phyloP scores from a whole-genome alignment of 108 stramenopile species.

The Mediolabrus comicus region DNA sequence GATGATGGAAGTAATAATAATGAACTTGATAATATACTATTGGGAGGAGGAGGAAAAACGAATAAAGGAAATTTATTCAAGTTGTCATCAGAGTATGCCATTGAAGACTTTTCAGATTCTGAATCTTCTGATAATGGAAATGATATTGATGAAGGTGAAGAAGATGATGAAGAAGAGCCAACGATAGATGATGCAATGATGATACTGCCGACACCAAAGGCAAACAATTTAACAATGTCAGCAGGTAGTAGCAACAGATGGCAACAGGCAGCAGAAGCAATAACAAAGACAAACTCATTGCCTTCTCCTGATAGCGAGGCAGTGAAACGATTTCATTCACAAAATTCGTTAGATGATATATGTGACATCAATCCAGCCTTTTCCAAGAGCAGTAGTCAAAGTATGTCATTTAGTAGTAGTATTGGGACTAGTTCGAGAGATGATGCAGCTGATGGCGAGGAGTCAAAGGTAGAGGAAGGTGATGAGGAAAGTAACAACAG shows the following conservation, averaged over 20 bases:
- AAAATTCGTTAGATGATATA: background rate
- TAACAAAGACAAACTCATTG: too few species aligned
- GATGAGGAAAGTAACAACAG: too few species aligned
- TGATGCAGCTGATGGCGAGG: background rate
- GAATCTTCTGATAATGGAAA: background rate
- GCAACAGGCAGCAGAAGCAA: too few species aligned
- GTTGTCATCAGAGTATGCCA: background rate
- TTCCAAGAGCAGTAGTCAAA: background rate
- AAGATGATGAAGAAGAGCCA: background rate
- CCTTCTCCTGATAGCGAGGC: background rate
- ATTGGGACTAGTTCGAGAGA: background rate
- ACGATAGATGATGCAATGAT: too few species aligned
- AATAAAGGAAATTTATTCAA: background rate
- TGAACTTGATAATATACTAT: background rate
- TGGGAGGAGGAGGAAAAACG: too few species aligned
- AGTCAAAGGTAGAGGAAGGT: background rate
- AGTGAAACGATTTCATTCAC: too few species aligned
- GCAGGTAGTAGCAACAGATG: too few species aligned
- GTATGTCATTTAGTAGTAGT: background rate
- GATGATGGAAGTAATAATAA: background rate
- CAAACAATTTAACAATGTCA: background rate
- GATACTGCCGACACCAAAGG: background rate
- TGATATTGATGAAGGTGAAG: background rate
- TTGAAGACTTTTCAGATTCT: background rate
- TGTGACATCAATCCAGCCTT: background rate